Percentiles rank a stretch among this genome's conserved stretches.
These are phyloP conservation scores for Ogataea angusta DNA, from an alignment of 805 yeast genomes.

Conservation along the genomic window DNA sequence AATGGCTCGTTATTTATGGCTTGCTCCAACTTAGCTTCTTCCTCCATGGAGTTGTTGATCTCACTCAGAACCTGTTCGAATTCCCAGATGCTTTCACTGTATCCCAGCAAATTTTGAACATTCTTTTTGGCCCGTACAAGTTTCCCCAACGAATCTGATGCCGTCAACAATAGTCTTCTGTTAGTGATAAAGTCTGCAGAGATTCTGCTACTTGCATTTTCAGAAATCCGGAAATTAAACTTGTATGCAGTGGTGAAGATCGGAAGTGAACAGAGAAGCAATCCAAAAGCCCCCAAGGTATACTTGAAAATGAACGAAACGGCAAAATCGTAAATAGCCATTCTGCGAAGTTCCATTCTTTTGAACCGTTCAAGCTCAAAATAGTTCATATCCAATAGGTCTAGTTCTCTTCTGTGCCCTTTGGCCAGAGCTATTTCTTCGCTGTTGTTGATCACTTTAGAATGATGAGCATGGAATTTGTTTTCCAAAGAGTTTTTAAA, in stretches of 20 bases:
- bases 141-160: constrained; percentile 85
- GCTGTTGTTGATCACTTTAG: constrained; percentile 70
- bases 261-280: constrained; percentile 83
- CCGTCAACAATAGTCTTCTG: constrained; percentile 75
- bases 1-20: constrained; percentile 22
- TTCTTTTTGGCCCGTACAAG: constrained; percentile 82
- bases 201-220: constrained; percentile 32
- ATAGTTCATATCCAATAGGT: constrained; percentile 72
- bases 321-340: constrained; percentile 75
- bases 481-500: constrained; percentile 80
- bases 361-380: constrained; percentile 77
- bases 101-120: constrained; percentile 79
- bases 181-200: constrained; percentile 89
- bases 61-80: constrained; percentile 62
- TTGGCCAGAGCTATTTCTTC: constrained; percentile 86
- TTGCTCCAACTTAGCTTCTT: constrained; percentile 23
- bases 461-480: constrained; percentile 75
- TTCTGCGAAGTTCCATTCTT: constrained; percentile 67
- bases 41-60: constrained; percentile 34
- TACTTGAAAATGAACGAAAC: constrained; percentile 88
- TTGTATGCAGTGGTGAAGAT: constrained; percentile 49
- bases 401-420: constrained; percentile 78
- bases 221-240: constrained; percentile 43
- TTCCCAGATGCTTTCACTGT: constrained; percentile 68
- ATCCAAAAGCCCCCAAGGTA: constrained; percentile 94